These are phyloP conservation scores for Xylariaceae sp. DNA, from an alignment of 2,329 filamentous ascomycete genomes.

Conservation along the genomic window DNA sequence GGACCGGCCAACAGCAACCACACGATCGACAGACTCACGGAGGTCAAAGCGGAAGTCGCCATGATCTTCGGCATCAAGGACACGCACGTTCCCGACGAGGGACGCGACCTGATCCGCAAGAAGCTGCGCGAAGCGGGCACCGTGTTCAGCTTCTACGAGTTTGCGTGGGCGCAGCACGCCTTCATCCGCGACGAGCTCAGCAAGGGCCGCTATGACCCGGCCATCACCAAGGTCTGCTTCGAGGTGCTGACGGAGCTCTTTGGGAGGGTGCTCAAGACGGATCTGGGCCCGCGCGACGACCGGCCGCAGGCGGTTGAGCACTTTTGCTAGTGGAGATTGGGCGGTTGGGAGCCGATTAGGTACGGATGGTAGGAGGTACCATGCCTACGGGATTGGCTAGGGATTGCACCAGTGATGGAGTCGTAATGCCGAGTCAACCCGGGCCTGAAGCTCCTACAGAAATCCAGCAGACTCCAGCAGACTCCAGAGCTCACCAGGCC, in stretches of 20 bases:
- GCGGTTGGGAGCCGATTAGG: too few relatives aligned
- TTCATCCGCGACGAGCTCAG: conserved; percentile 90
- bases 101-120: conserved; percentile 75
- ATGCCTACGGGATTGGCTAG: not conserved
- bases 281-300: conserved; percentile 65
- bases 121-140: conserved; percentile 73
- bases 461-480: too few relatives aligned
- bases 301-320: conserved; percentile 61
- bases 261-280: conserved; percentile 68
- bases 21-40: conserved; percentile 50
- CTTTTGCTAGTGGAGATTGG: conserved; percentile 50
- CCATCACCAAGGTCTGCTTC: conserved; percentile 80
- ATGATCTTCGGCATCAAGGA: conserved; percentile 93
- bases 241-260: conserved; percentile 87
- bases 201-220: conserved; percentile 90
- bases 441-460: not conserved
- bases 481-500: not conserved
- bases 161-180: conserved; percentile 90
- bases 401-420: not conserved
- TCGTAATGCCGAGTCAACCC: not conserved
- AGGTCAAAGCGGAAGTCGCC: conserved; percentile 72
- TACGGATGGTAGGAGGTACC: too few relatives aligned
- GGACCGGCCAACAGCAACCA: conserved; percentile 40
- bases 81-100: conserved; percentile 78
- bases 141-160: conserved; percentile 78